phyloP scores from a whole-genome alignment of 1,284 basidiomycete species.

The Stygiomarasmius scandens region DNA sequence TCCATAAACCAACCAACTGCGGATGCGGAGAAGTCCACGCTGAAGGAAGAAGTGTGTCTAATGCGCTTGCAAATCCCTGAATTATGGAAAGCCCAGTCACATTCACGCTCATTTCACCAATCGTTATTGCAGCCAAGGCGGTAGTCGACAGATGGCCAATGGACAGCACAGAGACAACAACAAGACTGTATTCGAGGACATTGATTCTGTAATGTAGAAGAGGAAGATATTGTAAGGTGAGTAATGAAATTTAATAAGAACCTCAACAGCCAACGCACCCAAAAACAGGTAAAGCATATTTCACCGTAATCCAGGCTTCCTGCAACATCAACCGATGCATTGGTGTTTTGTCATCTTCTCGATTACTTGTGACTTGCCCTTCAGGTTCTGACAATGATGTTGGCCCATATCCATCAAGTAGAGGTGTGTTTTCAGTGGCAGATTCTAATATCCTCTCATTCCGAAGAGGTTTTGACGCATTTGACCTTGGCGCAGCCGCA shows the following conservation, averaged over 20 bases:
- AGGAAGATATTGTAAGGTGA: not conserved
- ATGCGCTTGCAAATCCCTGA: slow-evolving; percentile 18
- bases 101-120: slow-evolving; percentile 19
- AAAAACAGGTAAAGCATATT: slow-evolving; percentile 15
- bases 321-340: slow-evolving; percentile 5
- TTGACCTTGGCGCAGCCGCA: no score
- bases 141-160: slow-evolving; percentile 15
- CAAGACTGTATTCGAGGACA: slow-evolving; percentile 17
- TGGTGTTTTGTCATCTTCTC: not conserved
- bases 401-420: not conserved
- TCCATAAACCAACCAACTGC: slow-evolving; percentile 19
- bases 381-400: not conserved
- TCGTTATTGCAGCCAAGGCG: slow-evolving; percentile 16
- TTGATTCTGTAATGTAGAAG: slow-evolving; percentile 10
- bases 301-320: slow-evolving; percentile 5
- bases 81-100: slow-evolving; percentile 18
- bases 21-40: slow-evolving; percentile 20
- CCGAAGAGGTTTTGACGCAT: not conserved
- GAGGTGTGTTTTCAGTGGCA: not conserved
- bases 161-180: slow-evolving; percentile 16
- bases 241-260: not conserved
- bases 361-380: not conserved
- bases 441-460: not conserved
- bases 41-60: slow-evolving; percentile 20
- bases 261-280: slow-evolving; percentile 10